Percentiles rank a stretch among this genome's conserved stretches.
Evolutionary conservation across 2,329 filamentous ascomycete species (phyloP).

Genomic region (Xylariaceae sp.): DNA sequence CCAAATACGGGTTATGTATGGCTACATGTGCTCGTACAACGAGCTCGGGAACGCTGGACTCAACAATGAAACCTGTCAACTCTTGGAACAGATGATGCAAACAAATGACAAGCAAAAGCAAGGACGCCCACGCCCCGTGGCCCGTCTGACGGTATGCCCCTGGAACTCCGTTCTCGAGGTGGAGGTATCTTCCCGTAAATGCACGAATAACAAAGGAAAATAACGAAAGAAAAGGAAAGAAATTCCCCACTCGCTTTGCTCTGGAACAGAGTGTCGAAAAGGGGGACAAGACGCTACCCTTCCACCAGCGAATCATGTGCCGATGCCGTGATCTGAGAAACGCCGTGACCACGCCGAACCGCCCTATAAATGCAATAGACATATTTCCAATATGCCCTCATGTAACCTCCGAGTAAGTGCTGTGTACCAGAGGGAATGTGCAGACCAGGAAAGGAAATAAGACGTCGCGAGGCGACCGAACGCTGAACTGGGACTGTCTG

Average conservation of each 20-base stretch:
- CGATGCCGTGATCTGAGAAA: slow-evolving; percentile 17
- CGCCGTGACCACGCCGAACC: slow-evolving; percentile 16
- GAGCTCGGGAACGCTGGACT: no score
- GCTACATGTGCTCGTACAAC: slow-evolving; percentile 29
- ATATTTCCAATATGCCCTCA: slow-evolving; percentile 12
- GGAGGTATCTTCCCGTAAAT: no score
- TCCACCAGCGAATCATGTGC: slow-evolving; percentile 5
- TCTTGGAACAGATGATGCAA: background rate
- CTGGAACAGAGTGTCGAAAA: background rate
- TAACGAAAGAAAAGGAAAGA: slow-evolving; percentile 3
- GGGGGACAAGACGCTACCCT: background rate
- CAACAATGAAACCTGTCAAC: no score
- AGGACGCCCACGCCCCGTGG: slow-evolving; percentile 1
- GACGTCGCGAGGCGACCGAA: slow-evolving; percentile 4
- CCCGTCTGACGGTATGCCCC: slow-evolving; percentile 9
- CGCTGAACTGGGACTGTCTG: background rate
- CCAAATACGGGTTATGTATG: slow-evolving; percentile 25
- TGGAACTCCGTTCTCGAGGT: slow-evolving; percentile 28
- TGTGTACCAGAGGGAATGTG: slow-evolving; percentile 11
- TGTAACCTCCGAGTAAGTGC: slow-evolving; percentile 16
- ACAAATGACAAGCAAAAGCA: slow-evolving; percentile 7
- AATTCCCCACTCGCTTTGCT: slow-evolving; percentile 2
- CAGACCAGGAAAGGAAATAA: slow-evolving; percentile 12
- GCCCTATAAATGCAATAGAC: slow-evolving; percentile 19
- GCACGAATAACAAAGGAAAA: background rate